These are phyloP conservation scores for Ganoderma multipileum DNA, from an alignment of 1,284 basidiomycete genomes.

Conservation along the genomic window DNA sequence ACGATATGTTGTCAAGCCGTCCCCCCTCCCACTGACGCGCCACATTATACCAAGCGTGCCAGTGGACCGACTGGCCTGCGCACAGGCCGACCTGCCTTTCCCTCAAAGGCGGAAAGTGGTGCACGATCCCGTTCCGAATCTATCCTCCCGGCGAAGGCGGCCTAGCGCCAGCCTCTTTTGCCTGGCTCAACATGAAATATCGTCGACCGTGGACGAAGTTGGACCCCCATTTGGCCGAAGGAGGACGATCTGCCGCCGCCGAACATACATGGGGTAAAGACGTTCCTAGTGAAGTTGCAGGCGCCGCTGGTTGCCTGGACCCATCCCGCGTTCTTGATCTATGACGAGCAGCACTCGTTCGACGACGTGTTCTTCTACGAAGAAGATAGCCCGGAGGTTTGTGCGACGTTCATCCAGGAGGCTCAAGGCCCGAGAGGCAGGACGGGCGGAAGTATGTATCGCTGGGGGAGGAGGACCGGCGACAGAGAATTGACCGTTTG, in stretches of 20 bases:
- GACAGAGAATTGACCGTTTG: conserved; percentile 39
- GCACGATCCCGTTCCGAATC: conserved; percentile 38
- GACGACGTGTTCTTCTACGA: conserved; percentile 41
- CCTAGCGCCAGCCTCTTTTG: conserved; percentile 16
- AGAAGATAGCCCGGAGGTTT: conserved; percentile 20
- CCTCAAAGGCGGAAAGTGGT: conserved; percentile 48
- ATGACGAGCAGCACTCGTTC: conserved; percentile 46
- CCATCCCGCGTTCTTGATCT: conserved; percentile 41
- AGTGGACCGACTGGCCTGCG: conserved; percentile 46
- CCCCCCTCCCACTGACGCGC: not conserved
- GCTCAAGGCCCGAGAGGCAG: conserved; percentile 28
- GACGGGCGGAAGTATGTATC: conserved; percentile 39
- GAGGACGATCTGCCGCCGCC: conserved; percentile 28
- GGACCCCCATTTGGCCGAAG: not conserved
- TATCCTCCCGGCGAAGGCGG: conserved; percentile 23
- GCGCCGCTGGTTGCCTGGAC: not conserved
- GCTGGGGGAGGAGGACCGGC: conserved; percentile 39
- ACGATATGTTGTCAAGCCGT: too few relatives aligned
- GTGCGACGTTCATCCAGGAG: conserved; percentile 28
- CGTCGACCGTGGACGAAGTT: too few relatives aligned
- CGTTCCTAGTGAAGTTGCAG: conserved; percentile 54
- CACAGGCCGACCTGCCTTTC: conserved; percentile 49
- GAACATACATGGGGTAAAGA: conserved; percentile 44
- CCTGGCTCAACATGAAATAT: conserved; percentile 11
- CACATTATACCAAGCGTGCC: conserved; percentile 44